These are phyloP conservation scores for Nitzschia sp. DNA, from an alignment of 108 stramenopile genomes.

Conservation along the genomic window DNA sequence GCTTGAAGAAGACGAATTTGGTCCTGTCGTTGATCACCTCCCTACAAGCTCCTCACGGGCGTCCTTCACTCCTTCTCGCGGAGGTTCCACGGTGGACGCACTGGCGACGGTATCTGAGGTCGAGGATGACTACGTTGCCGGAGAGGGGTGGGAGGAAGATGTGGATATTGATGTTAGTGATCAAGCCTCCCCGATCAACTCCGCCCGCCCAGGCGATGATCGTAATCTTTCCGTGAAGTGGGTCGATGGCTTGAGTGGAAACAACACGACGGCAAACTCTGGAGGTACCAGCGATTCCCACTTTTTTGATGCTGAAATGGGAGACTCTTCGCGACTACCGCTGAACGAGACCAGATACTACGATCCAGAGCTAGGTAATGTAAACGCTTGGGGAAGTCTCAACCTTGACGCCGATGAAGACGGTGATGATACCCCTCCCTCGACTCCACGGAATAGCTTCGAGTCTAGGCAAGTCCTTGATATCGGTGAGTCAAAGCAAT, in stretches of 20 bases:
- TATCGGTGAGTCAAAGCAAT: no score
- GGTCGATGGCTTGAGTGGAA: slow-evolving; percentile 21
- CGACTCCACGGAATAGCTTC: slow-evolving; percentile 24
- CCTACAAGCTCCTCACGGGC: slow-evolving; percentile 24
- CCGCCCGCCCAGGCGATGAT: slow-evolving; percentile 10
- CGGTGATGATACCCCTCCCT: slow-evolving; percentile 32
- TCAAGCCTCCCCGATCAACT: background rate
- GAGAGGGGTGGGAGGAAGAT: slow-evolving; percentile 41
- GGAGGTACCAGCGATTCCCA: background rate
- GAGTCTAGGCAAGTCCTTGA: slow-evolving; percentile 1
- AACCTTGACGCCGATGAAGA: background rate
- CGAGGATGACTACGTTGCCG: slow-evolving; percentile 31
- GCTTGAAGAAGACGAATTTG: slow-evolving; percentile 44
- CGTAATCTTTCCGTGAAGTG: slow-evolving; percentile 27
- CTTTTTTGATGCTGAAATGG: slow-evolving; percentile 18
- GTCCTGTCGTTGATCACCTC: slow-evolving; percentile 52
- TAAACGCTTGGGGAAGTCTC: slow-evolving; percentile 3
- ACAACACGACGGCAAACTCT: background rate
- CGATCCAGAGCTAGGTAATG: slow-evolving; percentile 19
- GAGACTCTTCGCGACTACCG: slow-evolving; percentile 2
- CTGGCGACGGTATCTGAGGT: slow-evolving; percentile 48
- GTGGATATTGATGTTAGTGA: slow-evolving; percentile 18
- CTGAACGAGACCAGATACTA: slow-evolving; percentile 35
- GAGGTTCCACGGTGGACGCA: slow-evolving; percentile 58
- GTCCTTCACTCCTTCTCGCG: slow-evolving; percentile 40